phyloP scores from a whole-genome alignment of 805 yeast genomes.

The Cyberlindnera xylosilytica region DNA sequence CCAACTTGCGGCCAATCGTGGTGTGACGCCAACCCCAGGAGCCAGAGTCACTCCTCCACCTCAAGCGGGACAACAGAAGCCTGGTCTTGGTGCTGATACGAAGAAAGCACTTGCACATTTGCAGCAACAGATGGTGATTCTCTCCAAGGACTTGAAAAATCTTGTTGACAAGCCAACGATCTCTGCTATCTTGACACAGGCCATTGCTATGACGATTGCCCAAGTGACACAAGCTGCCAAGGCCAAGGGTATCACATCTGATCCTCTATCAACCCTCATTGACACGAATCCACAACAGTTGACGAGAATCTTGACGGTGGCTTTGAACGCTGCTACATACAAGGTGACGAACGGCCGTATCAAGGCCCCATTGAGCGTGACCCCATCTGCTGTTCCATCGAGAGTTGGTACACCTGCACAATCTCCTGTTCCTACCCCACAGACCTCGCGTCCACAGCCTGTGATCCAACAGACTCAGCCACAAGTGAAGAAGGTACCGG shows the following conservation, averaged over 20 bases:
- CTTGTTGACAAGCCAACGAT: constrained; percentile 78
- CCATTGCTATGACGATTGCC: constrained; percentile 89
- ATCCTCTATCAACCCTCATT: constrained; percentile 72
- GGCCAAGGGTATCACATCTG: constrained; percentile 74
- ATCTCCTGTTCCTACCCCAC: background rate
- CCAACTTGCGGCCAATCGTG: constrained; percentile 33
- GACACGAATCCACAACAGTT: constrained; percentile 80
- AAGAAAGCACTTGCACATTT: constrained; percentile 71
- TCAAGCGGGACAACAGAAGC: constrained; percentile 26
- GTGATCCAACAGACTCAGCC: constrained; percentile 1
- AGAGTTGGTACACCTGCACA: constrained; percentile 17
- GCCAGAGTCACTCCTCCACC: constrained; percentile 23
- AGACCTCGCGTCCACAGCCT: constrained; percentile 1
- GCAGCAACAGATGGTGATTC: constrained; percentile 79
- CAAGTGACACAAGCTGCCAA: constrained; percentile 88
- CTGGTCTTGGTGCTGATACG: constrained; percentile 36
- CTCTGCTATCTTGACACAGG: constrained; percentile 82
- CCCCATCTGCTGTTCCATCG: constrained; percentile 22
- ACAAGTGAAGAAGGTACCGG: too few species aligned
- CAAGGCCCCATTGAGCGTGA: constrained; percentile 36
- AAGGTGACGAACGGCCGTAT: constrained; percentile 56
- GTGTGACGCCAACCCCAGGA: constrained; percentile 21
- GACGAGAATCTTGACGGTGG: constrained; percentile 74
- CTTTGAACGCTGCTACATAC: constrained; percentile 72
- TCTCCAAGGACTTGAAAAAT: constrained; percentile 68